Evolutionary conservation across 805 yeast genomes (phyloP).

Genomic region (Wickerhamiella siamensis): DNA sequence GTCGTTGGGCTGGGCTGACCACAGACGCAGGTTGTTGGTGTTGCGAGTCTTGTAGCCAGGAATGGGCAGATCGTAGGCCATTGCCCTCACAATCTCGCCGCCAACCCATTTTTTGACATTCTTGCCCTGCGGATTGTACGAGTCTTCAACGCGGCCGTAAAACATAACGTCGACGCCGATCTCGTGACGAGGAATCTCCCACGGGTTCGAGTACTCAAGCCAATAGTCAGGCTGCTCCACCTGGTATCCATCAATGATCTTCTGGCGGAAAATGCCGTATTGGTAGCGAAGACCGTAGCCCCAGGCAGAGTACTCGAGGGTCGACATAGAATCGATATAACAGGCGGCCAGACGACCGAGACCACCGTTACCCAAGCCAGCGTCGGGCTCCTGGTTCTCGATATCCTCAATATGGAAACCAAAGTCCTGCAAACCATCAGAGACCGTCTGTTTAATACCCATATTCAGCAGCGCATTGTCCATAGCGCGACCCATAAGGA

Average conservation of each 20-base stretch:
- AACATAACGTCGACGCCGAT: slow-evolving; percentile 83
- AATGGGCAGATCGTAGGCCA: slow-evolving; percentile 81
- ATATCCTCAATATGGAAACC: slow-evolving; percentile 85
- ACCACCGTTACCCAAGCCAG: slow-evolving; percentile 92
- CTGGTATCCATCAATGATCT: slow-evolving; percentile 81
- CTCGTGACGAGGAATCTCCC: slow-evolving; percentile 83
- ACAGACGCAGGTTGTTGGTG: slow-evolving; percentile 77
- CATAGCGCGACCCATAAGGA: slow-evolving; percentile 87
- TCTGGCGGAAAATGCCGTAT: slow-evolving; percentile 85
- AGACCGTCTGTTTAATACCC: slow-evolving; percentile 46
- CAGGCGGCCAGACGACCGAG: slow-evolving; percentile 90
- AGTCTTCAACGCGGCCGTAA: slow-evolving; percentile 54
- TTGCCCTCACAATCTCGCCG: slow-evolving; percentile 79
- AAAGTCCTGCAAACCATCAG: slow-evolving; percentile 45
- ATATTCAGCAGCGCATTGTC: slow-evolving; percentile 85
- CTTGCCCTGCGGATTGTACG: slow-evolving; percentile 35
- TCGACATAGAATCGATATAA: slow-evolving; percentile 74
- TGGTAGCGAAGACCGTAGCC: slow-evolving; percentile 90
- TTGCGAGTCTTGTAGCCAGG: slow-evolving; percentile 71
- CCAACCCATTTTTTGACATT: slow-evolving; percentile 63
- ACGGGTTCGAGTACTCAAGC: slow-evolving; percentile 78
- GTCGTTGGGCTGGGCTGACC: slow-evolving; percentile 81
- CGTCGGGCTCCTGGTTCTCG: slow-evolving; percentile 78
- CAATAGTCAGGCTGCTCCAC: slow-evolving; percentile 92
- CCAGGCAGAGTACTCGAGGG: slow-evolving; percentile 87